Evolutionary conservation across 106 monocot species (phyloP).

Genomic region (Chionographis japonica): DNA sequence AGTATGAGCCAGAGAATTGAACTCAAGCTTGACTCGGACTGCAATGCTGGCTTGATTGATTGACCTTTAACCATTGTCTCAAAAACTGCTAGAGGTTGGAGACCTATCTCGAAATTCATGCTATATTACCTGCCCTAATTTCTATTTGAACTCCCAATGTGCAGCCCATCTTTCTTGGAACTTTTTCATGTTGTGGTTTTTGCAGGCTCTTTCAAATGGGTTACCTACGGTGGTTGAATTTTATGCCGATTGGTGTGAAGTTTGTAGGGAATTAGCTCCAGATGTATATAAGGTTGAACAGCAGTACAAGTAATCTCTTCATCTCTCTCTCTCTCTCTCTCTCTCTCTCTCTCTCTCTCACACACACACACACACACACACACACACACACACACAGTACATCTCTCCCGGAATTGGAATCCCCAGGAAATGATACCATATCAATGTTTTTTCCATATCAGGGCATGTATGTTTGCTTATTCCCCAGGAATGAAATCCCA

Average conservation of each 20-base stretch:
- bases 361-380: too few relatives aligned
- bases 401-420: too few relatives aligned
- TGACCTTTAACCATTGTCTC: neutral
- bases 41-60: too few relatives aligned
- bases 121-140: neutral
- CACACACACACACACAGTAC: too few relatives aligned
- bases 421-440: too few relatives aligned
- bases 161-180: neutral
- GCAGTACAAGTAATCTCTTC: slow-evolving; percentile 63
- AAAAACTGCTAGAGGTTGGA: neutral
- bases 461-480: too few relatives aligned
- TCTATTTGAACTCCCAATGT: neutral
- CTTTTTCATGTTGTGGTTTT: neutral
- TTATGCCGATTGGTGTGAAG: slow-evolving; percentile 99
- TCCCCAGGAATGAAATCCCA: too few relatives aligned
- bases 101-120: neutral
- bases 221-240: slow-evolving; percentile 89
- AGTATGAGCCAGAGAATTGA: too few relatives aligned
- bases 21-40: too few relatives aligned
- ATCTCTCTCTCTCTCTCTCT: neutral
- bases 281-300: slow-evolving; percentile 84
- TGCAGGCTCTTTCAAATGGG: slow-evolving; percentile 88
- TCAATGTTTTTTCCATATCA: too few relatives aligned
- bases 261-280: slow-evolving; percentile 86
- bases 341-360: neutral